Percentiles rank a stretch among this genome's conserved stretches.
Evolutionary conservation across 495 filamentous ascomycete genomes (phyloP).

Genomic region (Tuber melanosporum): DNA sequence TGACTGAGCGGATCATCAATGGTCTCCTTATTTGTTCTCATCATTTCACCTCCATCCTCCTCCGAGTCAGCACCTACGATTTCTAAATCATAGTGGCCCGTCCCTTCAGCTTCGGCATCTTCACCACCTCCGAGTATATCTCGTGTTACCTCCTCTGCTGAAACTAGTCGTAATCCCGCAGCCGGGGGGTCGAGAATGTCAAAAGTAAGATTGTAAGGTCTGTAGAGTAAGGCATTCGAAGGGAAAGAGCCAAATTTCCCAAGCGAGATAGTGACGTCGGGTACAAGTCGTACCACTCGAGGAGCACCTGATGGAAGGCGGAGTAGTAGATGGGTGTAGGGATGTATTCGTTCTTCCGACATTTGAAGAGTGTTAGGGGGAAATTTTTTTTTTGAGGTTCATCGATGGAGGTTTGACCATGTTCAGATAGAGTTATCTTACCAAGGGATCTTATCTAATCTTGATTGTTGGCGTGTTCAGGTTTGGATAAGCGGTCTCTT

Average conservation of each 20-base stretch:
- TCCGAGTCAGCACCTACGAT: conserved; percentile 30
- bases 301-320: conserved; percentile 38
- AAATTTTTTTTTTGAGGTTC: conserved; percentile 8
- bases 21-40: conserved; percentile 70
- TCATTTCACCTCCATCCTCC: conserved; percentile 49
- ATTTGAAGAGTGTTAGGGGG: background rate
- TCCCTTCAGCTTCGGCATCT: conserved; percentile 43
- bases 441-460: background rate
- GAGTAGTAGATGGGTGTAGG: conserved; percentile 33
- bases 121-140: conserved; percentile 63
- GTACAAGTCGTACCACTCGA: conserved; percentile 34
- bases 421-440: conserved; percentile 4
- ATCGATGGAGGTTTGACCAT: background rate
- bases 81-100: conserved; percentile 40
- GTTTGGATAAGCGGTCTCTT: background rate
- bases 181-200: conserved; percentile 67
- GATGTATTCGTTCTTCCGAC: conserved; percentile 37
- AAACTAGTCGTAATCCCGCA: conserved; percentile 66
- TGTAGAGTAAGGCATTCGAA: conserved; percentile 74
- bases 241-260: conserved; percentile 88
- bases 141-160: conserved; percentile 72
- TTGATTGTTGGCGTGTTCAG: background rate
- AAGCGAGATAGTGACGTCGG: conserved; percentile 45
- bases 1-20: conserved; percentile 77
- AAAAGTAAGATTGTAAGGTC: conserved; percentile 84